Percentiles rank a stretch among this genome's conserved stretches.
phyloP scores from a whole-genome alignment of 805 yeast species.

The Candida railenensis region DNA sequence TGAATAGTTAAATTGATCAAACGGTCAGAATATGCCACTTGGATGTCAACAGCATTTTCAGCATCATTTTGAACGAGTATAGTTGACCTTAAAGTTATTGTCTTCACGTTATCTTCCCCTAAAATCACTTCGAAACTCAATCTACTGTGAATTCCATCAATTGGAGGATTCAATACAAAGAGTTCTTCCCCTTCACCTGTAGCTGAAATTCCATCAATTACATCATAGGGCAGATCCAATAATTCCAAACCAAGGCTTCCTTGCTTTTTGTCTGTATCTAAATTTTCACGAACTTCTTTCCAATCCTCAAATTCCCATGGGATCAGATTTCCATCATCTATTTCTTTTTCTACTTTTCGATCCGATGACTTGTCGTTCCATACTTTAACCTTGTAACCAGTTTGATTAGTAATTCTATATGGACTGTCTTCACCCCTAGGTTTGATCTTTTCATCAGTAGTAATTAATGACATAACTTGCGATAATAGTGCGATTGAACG shows the following conservation, averaged over 20 bases:
- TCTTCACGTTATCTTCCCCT: conserved; percentile 75
- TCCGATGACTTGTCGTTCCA: conserved; percentile 46
- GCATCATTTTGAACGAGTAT: conserved; percentile 61
- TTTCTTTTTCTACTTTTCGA: conserved; percentile 21
- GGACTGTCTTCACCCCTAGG: conserved; percentile 82
- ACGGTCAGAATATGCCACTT: conserved; percentile 21
- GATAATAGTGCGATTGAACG: conserved; percentile 76
- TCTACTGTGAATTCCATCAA: conserved; percentile 66
- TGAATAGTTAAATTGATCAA: conserved; percentile 36
- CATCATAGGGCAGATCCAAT: conserved; percentile 53
- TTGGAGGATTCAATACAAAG: conserved; percentile 62
- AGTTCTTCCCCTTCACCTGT: conserved; percentile 83
- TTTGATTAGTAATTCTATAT: conserved; percentile 74
- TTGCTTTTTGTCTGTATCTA: conserved; percentile 62
- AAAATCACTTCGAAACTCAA: conserved; percentile 69
- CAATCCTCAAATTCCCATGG: conserved; percentile 97
- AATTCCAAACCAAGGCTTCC: conserved; percentile 65
- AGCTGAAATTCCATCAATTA: conserved; percentile 58
- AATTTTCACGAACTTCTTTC: conserved; percentile 77
- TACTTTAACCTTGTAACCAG: conserved; percentile 77
- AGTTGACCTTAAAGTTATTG: conserved; percentile 76
- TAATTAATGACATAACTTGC: conserved; percentile 60
- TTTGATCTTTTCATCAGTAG: conserved; percentile 52
- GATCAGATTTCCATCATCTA: conserved; percentile 49
- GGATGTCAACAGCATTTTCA: conserved; percentile 56